Conservation (phyloP, 1,284 basidiomycete genomes). For the Melampsora abietis-canadensis region DNA sequence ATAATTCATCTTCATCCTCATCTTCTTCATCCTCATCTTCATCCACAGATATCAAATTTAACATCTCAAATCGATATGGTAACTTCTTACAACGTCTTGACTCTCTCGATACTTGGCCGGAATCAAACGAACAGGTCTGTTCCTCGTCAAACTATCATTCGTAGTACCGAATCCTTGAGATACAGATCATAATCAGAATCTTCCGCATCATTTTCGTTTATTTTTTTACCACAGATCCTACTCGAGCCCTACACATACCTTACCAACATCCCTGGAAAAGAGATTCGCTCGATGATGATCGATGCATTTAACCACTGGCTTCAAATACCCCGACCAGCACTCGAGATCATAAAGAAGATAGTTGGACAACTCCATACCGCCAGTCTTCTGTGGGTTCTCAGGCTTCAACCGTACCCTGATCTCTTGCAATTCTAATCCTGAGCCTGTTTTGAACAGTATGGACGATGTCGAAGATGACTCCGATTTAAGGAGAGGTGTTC, state of each 20-base stretch:
- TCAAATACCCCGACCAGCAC: slow-evolving; percentile 68
- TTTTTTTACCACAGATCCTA: slow-evolving; percentile 58
- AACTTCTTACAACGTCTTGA: slow-evolving; percentile 5
- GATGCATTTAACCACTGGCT: slow-evolving; percentile 95
- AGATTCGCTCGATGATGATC: slow-evolving; percentile 82
- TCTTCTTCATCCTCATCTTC: not conserved
- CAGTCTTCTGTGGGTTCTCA: slow-evolving; percentile 68
- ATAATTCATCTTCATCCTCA: not conserved
- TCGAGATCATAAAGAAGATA: slow-evolving; percentile 70
- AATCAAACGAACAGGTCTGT: slow-evolving; percentile 1
- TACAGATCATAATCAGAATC: too few species aligned
- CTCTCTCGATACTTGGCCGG: not conserved
- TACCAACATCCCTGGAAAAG: slow-evolving; percentile 82
- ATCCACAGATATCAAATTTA: not conserved
- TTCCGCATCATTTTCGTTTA: not conserved
- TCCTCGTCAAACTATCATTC: not conserved
- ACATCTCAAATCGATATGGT: not conserved
- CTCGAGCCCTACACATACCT: slow-evolving; percentile 89
- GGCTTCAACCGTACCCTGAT: not conserved
- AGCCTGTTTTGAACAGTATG: slow-evolving; percentile 61
- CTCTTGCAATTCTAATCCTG: not conserved
- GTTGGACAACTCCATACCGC: slow-evolving; percentile 93
- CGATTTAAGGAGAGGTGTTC: slow-evolving; percentile 78
- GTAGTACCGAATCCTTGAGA: too few species aligned
- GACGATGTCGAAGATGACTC: slow-evolving; percentile 98